Evolutionary conservation across 345 rosid genomes (phyloP).

Genomic region (Boechera retrofracta): DNA sequence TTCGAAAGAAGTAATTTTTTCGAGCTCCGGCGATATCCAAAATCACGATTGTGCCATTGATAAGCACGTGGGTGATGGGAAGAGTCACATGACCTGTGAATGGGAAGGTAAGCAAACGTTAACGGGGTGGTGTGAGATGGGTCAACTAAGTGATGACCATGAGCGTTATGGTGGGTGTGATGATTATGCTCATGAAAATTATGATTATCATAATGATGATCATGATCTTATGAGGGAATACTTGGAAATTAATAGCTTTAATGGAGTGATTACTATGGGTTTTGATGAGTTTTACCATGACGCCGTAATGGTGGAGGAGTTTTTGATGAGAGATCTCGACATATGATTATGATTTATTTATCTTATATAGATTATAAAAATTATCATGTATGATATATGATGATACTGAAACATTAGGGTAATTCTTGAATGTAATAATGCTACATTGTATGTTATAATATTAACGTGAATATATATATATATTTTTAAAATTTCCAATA

Average conservation of each 20-base stretch:
- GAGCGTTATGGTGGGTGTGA: neutral
- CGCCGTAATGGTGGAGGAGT: constrained; percentile 12
- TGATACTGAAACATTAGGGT: neutral
- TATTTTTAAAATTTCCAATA: too few species aligned
- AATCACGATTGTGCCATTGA: neutral
- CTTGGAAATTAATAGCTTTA: neutral
- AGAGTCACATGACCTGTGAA: constrained; percentile 8
- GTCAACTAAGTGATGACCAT: neutral
- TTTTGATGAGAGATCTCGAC: constrained; percentile 12
- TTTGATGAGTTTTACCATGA: neutral
- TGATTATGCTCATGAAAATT: neutral
- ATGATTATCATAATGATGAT: neutral
- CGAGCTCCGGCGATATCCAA: neutral
- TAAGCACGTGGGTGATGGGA: neutral
- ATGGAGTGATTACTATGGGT: neutral
- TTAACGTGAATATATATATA: too few species aligned
- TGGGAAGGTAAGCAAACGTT: neutral
- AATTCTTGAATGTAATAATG: neutral
- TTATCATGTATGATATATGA: neutral
- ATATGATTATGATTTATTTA: neutral
- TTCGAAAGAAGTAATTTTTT: constrained; percentile 7
- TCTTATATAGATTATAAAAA: neutral
- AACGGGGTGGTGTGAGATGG: neutral
- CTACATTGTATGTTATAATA: neutral
- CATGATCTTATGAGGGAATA: constrained; percentile 1